phyloP scores from a whole-genome alignment of 805 yeast genomes.

The Millerozyma miso region DNA sequence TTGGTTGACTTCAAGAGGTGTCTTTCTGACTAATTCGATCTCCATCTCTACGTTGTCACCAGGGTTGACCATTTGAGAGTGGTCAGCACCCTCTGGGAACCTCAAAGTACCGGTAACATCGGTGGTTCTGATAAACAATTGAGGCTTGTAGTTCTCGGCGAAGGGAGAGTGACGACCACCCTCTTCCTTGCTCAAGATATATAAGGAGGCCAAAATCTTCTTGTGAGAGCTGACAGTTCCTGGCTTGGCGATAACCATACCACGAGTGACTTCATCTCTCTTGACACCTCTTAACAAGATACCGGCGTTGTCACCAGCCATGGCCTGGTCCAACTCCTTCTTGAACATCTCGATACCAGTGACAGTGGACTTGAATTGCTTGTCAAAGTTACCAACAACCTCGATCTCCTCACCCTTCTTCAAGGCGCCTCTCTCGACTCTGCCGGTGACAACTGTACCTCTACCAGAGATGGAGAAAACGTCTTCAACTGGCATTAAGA shows the following conservation, averaged over 20 bases:
- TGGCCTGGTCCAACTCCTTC: constrained; percentile 95
- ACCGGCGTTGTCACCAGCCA: constrained; percentile 99
- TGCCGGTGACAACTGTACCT: constrained; percentile 98
- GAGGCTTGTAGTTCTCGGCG: constrained; percentile 97
- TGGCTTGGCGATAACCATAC: constrained; percentile 95
- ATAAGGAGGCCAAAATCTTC: constrained; percentile 89
- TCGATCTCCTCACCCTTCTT: constrained; percentile 99
- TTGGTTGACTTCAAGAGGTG: constrained; percentile 93
- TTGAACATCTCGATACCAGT: constrained; percentile 99
- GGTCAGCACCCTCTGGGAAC: constrained; percentile 83
- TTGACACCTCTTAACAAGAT: constrained; percentile 94
- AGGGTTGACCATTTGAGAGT: constrained; percentile 88
- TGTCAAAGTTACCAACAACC: constrained; percentile 86
- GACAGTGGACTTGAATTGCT: constrained; percentile 87
- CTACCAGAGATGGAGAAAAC: constrained; percentile 98
- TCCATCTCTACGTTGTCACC: constrained; percentile 98
- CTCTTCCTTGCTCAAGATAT: constrained; percentile 91
- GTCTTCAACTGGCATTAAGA: constrained; percentile 96
- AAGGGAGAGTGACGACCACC: constrained; percentile 99
- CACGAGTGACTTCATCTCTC: constrained; percentile 95
- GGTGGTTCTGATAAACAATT: constrained; percentile 92
- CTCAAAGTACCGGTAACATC: constrained; percentile 87
- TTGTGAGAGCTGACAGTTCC: constrained; percentile 89
- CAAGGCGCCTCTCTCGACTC: constrained; percentile 97
- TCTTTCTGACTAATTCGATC: constrained; percentile 83